A percentile compares a stretch with the other conserved stretches of the same genome.
These are phyloP conservation scores for Athelia psychrophila DNA, from an alignment of 1,284 basidiomycete genomes.

Conservation along the genomic window DNA sequence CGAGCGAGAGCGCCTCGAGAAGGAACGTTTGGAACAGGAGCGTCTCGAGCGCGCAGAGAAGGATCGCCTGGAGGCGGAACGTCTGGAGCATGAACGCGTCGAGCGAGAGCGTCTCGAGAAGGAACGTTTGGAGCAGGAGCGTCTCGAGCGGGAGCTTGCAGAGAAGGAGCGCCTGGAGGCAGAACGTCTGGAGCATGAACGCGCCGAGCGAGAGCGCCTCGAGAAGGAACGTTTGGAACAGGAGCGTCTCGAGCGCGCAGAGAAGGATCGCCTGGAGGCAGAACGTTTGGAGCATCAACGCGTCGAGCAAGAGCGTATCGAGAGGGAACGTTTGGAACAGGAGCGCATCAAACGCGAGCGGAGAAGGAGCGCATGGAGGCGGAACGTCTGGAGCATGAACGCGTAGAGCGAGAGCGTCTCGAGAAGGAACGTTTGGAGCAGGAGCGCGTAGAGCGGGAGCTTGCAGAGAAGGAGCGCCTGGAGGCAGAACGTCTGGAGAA, in stretches of 20 bases:
- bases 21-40: conserved; percentile 27
- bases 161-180: conserved; percentile 25
- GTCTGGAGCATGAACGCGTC: conserved; percentile 13
- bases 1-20: conserved; percentile 25
- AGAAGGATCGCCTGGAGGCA: conserved; percentile 14
- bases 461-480: conserved; percentile 16
- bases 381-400: conserved; percentile 25
- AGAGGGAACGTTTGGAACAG: conserved; percentile 12
- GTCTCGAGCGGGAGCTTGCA: conserved; percentile 29
- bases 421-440: conserved; percentile 21
- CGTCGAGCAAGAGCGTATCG: conserved; percentile 16
- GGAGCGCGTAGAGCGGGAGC: conserved; percentile 13
- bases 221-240: conserved; percentile 20
- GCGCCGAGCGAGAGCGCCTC: conserved; percentile 16
- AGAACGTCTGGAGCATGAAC: conserved; percentile 26
- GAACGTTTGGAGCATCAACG: conserved; percentile 17
- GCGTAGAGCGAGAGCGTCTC: conserved; percentile 29
- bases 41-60: conserved; percentile 25
- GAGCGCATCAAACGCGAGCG: conserved; percentile 10
- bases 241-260: conserved; percentile 26
- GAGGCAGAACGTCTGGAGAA: conserved; percentile 25
- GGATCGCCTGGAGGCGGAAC: conserved; percentile 30
- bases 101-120: conserved; percentile 24
- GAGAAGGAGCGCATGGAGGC: conserved; percentile 27
- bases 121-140: conserved; percentile 29